A percentile compares a stretch with the other conserved stretches of the same genome.
Evolutionary conservation across 306 rosid genomes (phyloP).

Genomic region (Vicia faba): DNA sequence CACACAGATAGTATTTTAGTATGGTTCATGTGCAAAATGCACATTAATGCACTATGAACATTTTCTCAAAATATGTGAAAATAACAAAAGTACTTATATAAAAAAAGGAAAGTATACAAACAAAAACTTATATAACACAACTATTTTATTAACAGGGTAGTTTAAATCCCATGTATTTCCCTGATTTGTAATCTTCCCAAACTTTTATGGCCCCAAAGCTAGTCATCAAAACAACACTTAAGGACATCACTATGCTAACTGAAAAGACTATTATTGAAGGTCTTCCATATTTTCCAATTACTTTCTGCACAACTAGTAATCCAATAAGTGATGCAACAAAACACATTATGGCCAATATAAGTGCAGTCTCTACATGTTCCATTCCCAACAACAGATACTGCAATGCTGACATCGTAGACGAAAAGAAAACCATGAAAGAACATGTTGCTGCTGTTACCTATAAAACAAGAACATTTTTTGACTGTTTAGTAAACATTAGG

Average conservation of each 20-base stretch:
- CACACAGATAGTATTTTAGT: not conserved
- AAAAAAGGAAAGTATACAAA: not conserved
- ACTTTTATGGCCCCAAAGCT: conserved; percentile 65
- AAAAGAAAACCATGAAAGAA: conserved; percentile 95
- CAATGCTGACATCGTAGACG: conserved; percentile 78
- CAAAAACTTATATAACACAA: conserved; percentile 28
- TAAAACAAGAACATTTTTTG: too few relatives aligned
- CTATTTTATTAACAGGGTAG: conserved; percentile 59
- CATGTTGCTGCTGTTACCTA: conserved; percentile 90
- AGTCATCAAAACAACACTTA: conserved; percentile 81
- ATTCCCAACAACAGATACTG: conserved; percentile 79
- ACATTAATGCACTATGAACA: not conserved
- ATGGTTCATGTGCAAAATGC: not conserved
- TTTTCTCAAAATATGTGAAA: not conserved
- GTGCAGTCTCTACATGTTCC: conserved; percentile 60
- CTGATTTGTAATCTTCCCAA: conserved; percentile 61
- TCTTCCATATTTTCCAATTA: conserved; percentile 68
- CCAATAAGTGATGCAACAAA: conserved; percentile 76
- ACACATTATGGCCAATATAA: conserved; percentile 57
- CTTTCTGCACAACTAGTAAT: conserved; percentile 64
- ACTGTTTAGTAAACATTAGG: too few relatives aligned
- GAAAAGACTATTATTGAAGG: conserved; percentile 81
- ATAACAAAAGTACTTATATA: not conserved
- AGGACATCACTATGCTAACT: conserved; percentile 72
- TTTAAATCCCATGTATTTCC: conserved; percentile 82